Conservation (phyloP, 768 basidiomycete species). For the Termitomyces sp. region DNA sequence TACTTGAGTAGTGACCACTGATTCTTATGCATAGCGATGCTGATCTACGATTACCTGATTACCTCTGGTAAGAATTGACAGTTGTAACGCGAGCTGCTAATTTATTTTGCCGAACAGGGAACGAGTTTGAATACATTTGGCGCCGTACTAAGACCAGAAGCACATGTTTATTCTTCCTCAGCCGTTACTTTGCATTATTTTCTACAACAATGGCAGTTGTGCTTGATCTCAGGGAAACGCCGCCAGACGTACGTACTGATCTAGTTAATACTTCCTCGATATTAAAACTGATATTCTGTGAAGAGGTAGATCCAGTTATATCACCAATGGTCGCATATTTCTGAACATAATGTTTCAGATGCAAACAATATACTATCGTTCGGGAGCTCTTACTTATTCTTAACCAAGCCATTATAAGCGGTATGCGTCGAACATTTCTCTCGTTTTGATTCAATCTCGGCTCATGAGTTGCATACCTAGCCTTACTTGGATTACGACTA, state of each 20-base stretch:
- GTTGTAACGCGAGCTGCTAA: neutral
- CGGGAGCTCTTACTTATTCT: neutral
- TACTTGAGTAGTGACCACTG: neutral
- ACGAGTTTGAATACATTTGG: neutral
- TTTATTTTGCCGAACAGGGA: neutral
- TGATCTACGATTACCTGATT: neutral
- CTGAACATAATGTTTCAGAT: neutral
- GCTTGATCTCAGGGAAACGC: neutral
- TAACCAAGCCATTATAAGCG: neutral
- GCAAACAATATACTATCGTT: neutral
- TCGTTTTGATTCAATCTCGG: neutral
- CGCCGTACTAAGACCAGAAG: neutral
- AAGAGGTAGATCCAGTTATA: neutral
- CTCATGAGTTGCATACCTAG: neutral
- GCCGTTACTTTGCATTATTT: neutral
- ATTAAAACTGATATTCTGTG: too few relatives aligned
- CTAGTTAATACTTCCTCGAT: neutral
- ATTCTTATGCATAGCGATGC: neutral
- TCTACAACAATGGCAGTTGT: neutral
- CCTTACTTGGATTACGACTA: neutral
- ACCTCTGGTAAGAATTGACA: neutral
- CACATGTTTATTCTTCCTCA: too few relatives aligned
- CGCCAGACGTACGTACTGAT: neutral
- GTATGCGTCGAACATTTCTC: neutral
- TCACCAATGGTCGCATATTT: neutral